Evolutionary conservation across 2,329 filamentous ascomycete species (phyloP), one percentile per base, ranked within the genome.

Genomic region (Colletotrichum lupini): DNA sequence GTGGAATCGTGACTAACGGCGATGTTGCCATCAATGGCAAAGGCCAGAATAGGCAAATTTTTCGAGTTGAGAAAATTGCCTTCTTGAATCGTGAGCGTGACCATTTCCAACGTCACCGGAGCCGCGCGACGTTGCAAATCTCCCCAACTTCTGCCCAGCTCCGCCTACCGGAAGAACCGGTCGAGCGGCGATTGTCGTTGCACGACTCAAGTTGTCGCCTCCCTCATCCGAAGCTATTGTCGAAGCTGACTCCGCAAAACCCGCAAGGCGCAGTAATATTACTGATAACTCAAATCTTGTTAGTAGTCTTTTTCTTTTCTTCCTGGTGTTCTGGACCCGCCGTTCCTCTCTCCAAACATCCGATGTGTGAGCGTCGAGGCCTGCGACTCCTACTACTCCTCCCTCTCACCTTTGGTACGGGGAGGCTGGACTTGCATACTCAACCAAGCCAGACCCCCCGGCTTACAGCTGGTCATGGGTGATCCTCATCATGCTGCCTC

Each of bases 361-460:
- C 65, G 69, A 72, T 64, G 69, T 69, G 58, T 59, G 69, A 72
- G 59, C 58, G 5, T 55, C 28, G 14, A 42, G 42, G 42, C 19
- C 42, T 49, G 42, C 37, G 37, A 42, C 42, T 42, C 14, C 37
- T 16, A 19, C 37, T 16, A 16, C 37, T 42, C 37, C 37, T 12
- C 26, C 19, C 49, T 37, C n/a, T 37, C 46, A n/a, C 42, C 8
- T n/a, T n/a, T 19, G 42, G 42, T 49, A 49, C 42, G 42, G 42
- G 6, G 42, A 49, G 42, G 42, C 42, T 49, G 42, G 42, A 49
- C 42, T 49, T 49, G 42, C 42, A 49, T 49, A 49, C 42, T n/a
- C 42, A n/a, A 49, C 42, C 42, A 49, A 19, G 14, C 19, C 37
- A 42, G 14, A 5, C 14, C 42, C 42, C 42, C 42, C 42, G 42